Conservation (phyloP, 139 green algal species). For the Ettlia oleoabundans region DNA sequence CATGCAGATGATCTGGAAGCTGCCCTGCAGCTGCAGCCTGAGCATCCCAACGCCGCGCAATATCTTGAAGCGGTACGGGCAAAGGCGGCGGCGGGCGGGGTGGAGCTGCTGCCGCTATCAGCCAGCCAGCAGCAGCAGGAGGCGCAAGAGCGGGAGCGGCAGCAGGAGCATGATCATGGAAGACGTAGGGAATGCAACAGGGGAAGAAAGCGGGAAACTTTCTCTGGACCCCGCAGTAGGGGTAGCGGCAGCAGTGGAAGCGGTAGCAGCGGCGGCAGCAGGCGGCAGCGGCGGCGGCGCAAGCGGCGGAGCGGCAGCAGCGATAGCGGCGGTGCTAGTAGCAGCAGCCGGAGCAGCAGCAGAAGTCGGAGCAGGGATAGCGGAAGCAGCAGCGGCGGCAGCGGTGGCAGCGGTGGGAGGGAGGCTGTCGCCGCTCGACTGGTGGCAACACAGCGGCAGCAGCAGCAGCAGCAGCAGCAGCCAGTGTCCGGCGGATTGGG, state of each 20-base stretch:
- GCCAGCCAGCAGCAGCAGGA: background rate
- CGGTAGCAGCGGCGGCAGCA: background rate
- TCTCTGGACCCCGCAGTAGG: too few species aligned
- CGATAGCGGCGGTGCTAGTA: background rate
- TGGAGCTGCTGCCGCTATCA: background rate
- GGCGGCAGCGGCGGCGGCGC: background rate
- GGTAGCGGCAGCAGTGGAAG: background rate
- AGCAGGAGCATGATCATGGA: too few species aligned
- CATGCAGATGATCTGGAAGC: slow-evolving; percentile 32
- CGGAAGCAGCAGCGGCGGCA: background rate
- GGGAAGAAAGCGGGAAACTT: too few species aligned
- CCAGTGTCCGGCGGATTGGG: too few species aligned
- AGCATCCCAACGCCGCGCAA: slow-evolving; percentile 32
- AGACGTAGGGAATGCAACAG: too few species aligned
- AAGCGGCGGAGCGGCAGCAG: background rate
- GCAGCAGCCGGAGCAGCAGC: slow-evolving; percentile 3
- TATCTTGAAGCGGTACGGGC: slow-evolving; percentile 31
- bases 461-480: background rate
- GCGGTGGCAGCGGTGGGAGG: background rate
- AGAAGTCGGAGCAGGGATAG: background rate
- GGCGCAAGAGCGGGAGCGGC: background rate
- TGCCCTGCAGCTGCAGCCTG: slow-evolving; percentile 37
- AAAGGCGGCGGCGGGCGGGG: background rate
- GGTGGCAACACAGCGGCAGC: background rate
- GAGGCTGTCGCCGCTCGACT: background rate